Percentiles rank a stretch among this genome's conserved stretches.
phyloP scores from a whole-genome alignment of 2,329 filamentous ascomycete genomes.

The Ceratocystis variospora region DNA sequence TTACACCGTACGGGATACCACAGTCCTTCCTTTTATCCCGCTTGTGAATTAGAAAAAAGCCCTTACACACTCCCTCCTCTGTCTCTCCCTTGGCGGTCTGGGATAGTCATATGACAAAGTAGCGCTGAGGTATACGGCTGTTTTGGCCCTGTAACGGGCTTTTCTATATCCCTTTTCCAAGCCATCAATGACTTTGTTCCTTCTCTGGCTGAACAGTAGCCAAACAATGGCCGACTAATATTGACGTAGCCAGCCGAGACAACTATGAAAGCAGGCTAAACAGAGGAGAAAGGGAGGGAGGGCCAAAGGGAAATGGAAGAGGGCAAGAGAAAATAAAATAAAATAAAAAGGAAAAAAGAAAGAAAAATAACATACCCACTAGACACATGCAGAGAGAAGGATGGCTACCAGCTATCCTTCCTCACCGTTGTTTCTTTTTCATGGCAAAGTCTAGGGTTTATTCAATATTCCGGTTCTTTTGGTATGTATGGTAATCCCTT shows the following conservation, averaged over 20 bases:
- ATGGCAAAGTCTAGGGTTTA: not conserved
- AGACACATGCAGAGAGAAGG: not conserved
- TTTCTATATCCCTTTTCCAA: not conserved
- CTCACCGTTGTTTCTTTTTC: not conserved
- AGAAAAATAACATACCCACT: not conserved
- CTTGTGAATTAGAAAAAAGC: not conserved
- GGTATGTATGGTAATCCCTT: not conserved
- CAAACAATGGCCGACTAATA: not conserved
- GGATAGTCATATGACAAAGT: not conserved
- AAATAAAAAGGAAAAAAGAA: not conserved
- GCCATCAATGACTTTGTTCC: constrained; percentile 5
- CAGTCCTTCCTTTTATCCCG: not conserved
- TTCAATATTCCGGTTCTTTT: not conserved
- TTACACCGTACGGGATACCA: not conserved
- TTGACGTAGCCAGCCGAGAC: constrained; percentile 1
- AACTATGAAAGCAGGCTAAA: not conserved
- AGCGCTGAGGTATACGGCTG: not conserved
- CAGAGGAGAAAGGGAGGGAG: not conserved
- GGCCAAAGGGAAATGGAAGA: not conserved
- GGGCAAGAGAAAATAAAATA: not conserved
- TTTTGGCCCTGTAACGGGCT: not conserved
- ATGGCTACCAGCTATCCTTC: not conserved
- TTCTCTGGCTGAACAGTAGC: not conserved
- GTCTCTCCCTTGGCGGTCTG: not conserved
- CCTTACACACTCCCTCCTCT: not conserved